Percentiles rank a stretch among this genome's conserved stretches.
These are phyloP conservation scores for Colletotrichum acutatum DNA, from an alignment of 2,329 filamentous ascomycete genomes.

Conservation along the genomic window DNA sequence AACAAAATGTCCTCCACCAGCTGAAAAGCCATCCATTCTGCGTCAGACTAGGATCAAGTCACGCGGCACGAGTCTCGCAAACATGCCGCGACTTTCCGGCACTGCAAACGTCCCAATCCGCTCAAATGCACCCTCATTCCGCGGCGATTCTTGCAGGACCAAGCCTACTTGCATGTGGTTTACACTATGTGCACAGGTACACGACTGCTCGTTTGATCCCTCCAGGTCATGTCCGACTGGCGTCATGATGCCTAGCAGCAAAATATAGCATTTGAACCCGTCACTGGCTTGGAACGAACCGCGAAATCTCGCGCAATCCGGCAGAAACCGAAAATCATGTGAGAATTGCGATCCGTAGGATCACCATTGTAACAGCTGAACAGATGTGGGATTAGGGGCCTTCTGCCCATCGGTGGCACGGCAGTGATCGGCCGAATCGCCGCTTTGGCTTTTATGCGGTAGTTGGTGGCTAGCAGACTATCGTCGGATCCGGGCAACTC, in stretches of 20 bases:
- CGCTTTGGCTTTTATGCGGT: not conserved
- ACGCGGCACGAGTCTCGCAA: too few relatives aligned
- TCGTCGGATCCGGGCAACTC: not conserved
- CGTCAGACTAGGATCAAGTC: not conserved
- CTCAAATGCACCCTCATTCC: not conserved
- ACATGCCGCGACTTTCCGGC: not conserved
- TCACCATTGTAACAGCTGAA: not conserved
- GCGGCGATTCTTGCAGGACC: not conserved
- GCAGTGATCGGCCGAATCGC: not conserved
- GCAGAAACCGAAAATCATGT: not conserved
- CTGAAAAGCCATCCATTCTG: not conserved
- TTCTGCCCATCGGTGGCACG: not conserved
- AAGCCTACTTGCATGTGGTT: not conserved
- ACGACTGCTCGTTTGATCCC: too few relatives aligned
- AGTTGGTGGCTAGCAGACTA: not conserved
- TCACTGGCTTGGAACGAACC: not conserved
- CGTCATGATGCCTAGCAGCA: not conserved
- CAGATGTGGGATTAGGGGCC: not conserved
- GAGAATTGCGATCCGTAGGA: not conserved
- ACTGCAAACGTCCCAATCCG: not conserved
- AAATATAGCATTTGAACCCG: not conserved
- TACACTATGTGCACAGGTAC: not conserved
- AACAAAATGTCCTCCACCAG: not conserved
- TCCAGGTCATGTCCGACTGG: too few relatives aligned
- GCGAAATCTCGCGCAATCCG: not conserved